These are phyloP conservation scores for Rhytidhysteron rufulum DNA, from an alignment of 2,329 filamentous ascomycete genomes.

Conservation along the genomic window DNA sequence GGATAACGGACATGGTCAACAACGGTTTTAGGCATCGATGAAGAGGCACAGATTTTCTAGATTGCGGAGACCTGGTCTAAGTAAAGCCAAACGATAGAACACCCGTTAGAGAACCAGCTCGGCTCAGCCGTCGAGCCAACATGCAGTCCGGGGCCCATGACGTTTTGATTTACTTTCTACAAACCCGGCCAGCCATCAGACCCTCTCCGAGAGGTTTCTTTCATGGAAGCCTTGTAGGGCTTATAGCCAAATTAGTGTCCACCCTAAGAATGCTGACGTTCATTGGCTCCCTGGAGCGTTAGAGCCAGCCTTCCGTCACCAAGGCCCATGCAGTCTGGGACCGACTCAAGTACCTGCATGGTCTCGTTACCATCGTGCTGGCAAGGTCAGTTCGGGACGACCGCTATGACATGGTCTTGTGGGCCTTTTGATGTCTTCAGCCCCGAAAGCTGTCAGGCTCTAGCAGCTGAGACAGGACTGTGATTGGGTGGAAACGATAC, in stretches of 20 bases:
- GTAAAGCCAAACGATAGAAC: slow-evolving; percentile 8
- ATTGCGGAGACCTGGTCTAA: slow-evolving; percentile 6
- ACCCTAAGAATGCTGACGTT: neutral
- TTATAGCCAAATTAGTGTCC: slow-evolving; percentile 3
- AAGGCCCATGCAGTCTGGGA: slow-evolving; percentile 10
- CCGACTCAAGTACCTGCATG: slow-evolving; percentile 22
- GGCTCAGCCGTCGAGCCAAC: slow-evolving; percentile 23
- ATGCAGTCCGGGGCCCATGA: slow-evolving; percentile 18
- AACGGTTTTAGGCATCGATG: slow-evolving; percentile 19
- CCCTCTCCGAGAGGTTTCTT: slow-evolving; percentile 12
- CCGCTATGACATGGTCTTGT: slow-evolving; percentile 17
- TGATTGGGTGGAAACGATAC: slow-evolving; percentile 8
- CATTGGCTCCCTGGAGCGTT: slow-evolving; percentile 4
- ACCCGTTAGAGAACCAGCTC: slow-evolving; percentile 14
- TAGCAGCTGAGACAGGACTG: slow-evolving; percentile 14
- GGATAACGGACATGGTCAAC: slow-evolving; percentile 16
- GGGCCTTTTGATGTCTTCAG: slow-evolving; percentile 11
- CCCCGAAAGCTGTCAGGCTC: slow-evolving; percentile 9
- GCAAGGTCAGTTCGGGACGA: slow-evolving; percentile 19
- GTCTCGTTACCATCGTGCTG: slow-evolving; percentile 19
- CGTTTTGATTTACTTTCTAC: slow-evolving; percentile 11
- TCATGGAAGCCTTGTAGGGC: slow-evolving; percentile 15
- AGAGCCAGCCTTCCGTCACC: slow-evolving; percentile 13
- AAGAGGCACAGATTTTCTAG: slow-evolving; percentile 8
- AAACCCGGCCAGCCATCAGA: slow-evolving; percentile 16